Evolutionary conservation across 2,329 filamentous ascomycete species (phyloP), one percentile per base, ranked within the genome.

Genomic region (Fusarium sp.): DNA sequence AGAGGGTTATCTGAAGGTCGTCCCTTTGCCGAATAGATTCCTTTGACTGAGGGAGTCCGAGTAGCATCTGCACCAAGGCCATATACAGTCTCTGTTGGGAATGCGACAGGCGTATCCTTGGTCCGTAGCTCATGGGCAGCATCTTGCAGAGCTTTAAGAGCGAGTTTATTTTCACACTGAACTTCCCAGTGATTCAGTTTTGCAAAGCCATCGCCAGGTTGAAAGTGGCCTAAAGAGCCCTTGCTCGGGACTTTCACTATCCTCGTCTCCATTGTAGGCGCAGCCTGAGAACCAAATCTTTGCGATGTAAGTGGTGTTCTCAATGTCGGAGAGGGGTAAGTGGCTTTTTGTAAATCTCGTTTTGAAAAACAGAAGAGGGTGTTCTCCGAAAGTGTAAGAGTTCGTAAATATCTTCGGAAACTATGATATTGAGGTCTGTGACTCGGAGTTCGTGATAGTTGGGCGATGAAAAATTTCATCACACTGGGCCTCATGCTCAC

Each of bases 71-170:
- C 96, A n/a, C 94, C 96, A 12, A 99, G 87, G 0, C 96, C 96
- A 80, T 99, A 99, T 1, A 99, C 96, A 1, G 96, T 99, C 83
- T 99, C 96, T 0, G 96, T 99, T 1, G 96, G 96, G 79, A 99
- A 99, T 3, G 94, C 96, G 52, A 99, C 94, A 8, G 96, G 96
- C 7, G 88, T 87, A 78, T 93, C 87, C 56, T 87, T 90, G 22
- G 86, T 85, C 56, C 85, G 88, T 39, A 97, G 84, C 71, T 91
- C 86, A 17, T 86, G 79, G 5, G 93, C 94, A 2, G 94, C 94
- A 61, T 90, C 84, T 64, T 84, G 82, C 41, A 97, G 85, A 31
- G 82, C 79, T 3, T 74, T 76, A 42, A 85, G 65, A 11, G 80
- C 79, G 11, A 77, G 76, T 27, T 75, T 70, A 11, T 80, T 73